Conservation (phyloP, 345 rosid species). For the Eucalyptus albens region DNA sequence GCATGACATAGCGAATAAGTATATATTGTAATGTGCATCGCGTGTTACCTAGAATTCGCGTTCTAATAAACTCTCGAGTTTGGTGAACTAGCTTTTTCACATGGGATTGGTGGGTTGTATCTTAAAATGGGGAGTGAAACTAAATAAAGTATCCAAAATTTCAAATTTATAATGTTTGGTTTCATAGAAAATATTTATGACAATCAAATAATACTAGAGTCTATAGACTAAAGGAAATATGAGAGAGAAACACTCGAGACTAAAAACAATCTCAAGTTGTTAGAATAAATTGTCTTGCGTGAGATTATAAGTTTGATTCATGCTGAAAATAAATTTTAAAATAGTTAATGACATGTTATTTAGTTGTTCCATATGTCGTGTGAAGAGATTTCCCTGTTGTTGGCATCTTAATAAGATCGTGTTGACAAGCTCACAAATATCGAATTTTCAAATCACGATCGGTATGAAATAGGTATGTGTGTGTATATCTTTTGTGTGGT, state of each 20-base stretch:
- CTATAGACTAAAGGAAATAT: neutral
- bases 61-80: neutral
- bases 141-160: neutral
- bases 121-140: neutral
- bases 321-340: neutral
- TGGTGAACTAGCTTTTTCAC: neutral
- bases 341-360: neutral
- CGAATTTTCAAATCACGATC: accelerated
- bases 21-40: neutral
- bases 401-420: neutral
- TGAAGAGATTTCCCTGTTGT: accelerated
- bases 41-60: neutral
- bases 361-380: accelerated
- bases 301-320: neutral
- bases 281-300: neutral
- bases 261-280: neutral
- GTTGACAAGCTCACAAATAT: accelerated
- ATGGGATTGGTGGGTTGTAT: accelerated
- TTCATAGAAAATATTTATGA: neutral
- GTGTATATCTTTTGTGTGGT: too few species aligned
- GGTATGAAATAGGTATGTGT: accelerated
- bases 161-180: neutral
- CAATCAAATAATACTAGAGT: too few species aligned
- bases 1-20: neutral
- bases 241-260: neutral